These are phyloP conservation scores for Cladosporium cucumerinum DNA, from an alignment of 2,329 filamentous ascomycete genomes.

Conservation along the genomic window DNA sequence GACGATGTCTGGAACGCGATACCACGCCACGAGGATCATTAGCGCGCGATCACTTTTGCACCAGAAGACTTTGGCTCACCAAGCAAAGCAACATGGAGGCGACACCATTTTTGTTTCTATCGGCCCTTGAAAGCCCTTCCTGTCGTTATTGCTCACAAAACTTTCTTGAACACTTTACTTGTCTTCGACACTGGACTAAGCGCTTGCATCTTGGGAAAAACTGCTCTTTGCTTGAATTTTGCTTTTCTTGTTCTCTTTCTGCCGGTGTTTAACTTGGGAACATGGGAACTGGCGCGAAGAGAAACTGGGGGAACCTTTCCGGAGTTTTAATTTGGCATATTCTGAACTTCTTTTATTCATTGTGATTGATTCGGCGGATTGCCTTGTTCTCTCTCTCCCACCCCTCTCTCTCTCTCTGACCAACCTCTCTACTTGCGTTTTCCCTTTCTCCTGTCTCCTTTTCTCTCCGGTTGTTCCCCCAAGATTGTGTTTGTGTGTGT, in stretches of 20 bases:
- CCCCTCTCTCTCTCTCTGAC: neutral
- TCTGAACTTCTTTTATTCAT: constrained; percentile 4
- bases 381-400: neutral
- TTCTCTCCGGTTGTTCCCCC: neutral
- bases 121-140: constrained; percentile 7
- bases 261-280: constrained; percentile 6
- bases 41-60: neutral
- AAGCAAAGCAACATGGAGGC: neutral
- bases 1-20: neutral
- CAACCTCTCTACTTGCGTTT: neutral
- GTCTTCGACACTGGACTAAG: constrained; percentile 11
- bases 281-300: neutral
- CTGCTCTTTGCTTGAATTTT: neutral
- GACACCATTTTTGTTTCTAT: constrained; percentile 7
- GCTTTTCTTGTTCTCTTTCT: neutral
- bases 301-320: neutral
- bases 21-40: neutral
- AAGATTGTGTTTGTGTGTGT: neutral
- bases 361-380: neutral
- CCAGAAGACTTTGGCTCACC: neutral
- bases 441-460: neutral
- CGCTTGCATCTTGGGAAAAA: constrained; percentile 17
- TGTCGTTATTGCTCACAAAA: constrained; percentile 11
- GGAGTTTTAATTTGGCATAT: constrained; percentile 8
- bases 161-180: constrained; percentile 17